Conservation (phyloP, 2,329 filamentous ascomycete genomes). For the Neocucurbitaria cava region DNA sequence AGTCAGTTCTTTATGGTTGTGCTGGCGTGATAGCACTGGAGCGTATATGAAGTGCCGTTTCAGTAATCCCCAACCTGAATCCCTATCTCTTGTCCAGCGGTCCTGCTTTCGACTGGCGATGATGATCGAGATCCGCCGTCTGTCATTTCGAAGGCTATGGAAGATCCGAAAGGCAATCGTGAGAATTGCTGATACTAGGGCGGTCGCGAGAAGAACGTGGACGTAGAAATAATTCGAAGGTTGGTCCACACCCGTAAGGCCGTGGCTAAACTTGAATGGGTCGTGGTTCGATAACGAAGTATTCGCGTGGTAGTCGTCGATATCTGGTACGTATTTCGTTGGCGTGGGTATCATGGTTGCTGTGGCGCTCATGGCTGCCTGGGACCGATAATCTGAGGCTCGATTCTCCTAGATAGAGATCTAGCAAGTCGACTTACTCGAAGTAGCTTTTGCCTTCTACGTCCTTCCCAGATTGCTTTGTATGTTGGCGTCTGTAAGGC, state of each 20-base stretch:
- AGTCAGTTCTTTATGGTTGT: constrained; percentile 49
- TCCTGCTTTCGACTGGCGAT: constrained; percentile 12
- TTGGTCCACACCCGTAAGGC: constrained; percentile 54
- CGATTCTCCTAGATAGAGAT: neutral
- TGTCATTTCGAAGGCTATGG: constrained; percentile 9
- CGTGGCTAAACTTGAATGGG: constrained; percentile 46
- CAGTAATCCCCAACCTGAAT: constrained; percentile 28
- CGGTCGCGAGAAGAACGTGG: constrained; percentile 18
- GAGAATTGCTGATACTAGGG: constrained; percentile 9
- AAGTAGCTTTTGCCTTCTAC: too few relatives aligned
- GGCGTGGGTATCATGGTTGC: too few relatives aligned
- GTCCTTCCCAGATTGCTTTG: too few relatives aligned
- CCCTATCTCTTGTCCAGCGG: constrained; percentile 19
- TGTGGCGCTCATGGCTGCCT: neutral
- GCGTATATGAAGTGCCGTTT: constrained; percentile 52
- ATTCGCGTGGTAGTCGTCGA: constrained; percentile 13
- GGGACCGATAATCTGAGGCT: neutral
- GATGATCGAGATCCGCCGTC: constrained; percentile 13
- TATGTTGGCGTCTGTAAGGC: too few relatives aligned
- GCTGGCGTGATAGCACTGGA: constrained; percentile 49
- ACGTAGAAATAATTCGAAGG: constrained; percentile 49
- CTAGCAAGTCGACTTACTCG: neutral
- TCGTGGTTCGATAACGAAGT: constrained; percentile 15
- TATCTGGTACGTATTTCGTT: neutral
- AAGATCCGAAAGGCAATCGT: constrained; percentile 11